phyloP scores from a whole-genome alignment of 2,329 filamentous ascomycete genomes.

The Diaporthe aspalathi region DNA sequence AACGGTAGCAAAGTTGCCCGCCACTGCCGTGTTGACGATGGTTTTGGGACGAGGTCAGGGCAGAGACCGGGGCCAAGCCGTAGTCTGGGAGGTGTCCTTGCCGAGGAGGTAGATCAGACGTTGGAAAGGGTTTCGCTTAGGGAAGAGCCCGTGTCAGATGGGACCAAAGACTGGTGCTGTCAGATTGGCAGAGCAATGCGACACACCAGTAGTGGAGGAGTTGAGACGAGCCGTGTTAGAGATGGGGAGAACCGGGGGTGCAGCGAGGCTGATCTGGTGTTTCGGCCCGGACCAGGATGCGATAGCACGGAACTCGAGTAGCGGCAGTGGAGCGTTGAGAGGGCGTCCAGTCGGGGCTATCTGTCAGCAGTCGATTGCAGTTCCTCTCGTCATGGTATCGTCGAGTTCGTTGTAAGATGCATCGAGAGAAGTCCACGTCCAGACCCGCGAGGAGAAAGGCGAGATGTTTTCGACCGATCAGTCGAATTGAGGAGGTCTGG shows the following conservation, averaged over 20 bases:
- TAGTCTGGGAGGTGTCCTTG: constrained; percentile 30
- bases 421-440: neutral
- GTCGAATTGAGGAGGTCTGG: constrained; percentile 33
- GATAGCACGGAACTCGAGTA: constrained; percentile 26
- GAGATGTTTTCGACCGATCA: constrained; percentile 6
- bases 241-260: constrained; percentile 54
- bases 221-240: constrained; percentile 60
- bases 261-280: constrained; percentile 49
- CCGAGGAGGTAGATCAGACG: constrained; percentile 55
- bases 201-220: constrained; percentile 45
- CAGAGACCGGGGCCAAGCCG: constrained; percentile 40
- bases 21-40: constrained; percentile 38
- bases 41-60: constrained; percentile 34
- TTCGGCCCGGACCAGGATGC: constrained; percentile 52
- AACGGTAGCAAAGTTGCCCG: constrained; percentile 33
- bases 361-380: constrained; percentile 14
- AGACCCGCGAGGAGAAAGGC: neutral
- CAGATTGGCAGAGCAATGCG: constrained; percentile 46
- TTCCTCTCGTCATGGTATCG: constrained; percentile 12
- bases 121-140: constrained; percentile 58
- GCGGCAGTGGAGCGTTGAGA: constrained; percentile 8
- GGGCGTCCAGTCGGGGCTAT: constrained; percentile 5
- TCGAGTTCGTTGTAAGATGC: constrained; percentile 19
- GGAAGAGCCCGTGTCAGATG: constrained; percentile 53
- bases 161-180: constrained; percentile 44